Base-by-base conservation (phyloP, 2,329 filamentous ascomycete genomes). In the Claviceps citrina region DNA sequence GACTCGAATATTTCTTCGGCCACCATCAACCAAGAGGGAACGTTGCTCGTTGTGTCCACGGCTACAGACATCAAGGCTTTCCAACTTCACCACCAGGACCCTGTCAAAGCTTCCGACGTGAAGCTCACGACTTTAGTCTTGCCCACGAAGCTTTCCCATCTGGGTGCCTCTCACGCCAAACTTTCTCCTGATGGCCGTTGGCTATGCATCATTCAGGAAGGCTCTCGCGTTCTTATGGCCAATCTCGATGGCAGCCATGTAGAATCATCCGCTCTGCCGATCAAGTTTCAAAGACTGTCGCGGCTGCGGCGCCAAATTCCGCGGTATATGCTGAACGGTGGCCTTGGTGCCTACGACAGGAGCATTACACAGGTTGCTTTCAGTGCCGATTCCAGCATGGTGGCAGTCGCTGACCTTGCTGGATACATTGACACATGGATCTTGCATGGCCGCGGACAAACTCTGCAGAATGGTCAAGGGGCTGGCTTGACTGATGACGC, bases 371-470 rank as follows among this genome's bases (percentile, higher is more conserved):
- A 84, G 40, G 58, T 80, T 20, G 69, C 78, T 2, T 95, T 96
- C 58, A 87, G 86, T 8, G 67, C 78, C 5, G 81, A 94, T 55
- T 84, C 83, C 54, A 76, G 72, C 47, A 73, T 93, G 46, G 64
- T 96, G 35, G 86, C 81, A 7, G 74, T 78, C 24, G 78, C 81
- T 36, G 89, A 95, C 56, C 61, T 95, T 39, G 78, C 81, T 32
- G 91, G 91, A 32, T 85, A 79, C 58, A 68, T 96, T 25, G 87
- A 96, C 54, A 85, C 80, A 15, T 98, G 87, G 83, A 63, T 85
- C 1, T 61, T 93, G 40, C 70, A 75, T 52, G 61, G 62, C 41
- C 55, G 56, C 7, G 47, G 46, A 3, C 50, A 57, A 20, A 41
- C 45, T 13, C 35, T 49, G 37, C 47, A 54, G 41, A 55, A 61